Conservation (phyloP, 2,329 filamentous ascomycete genomes). For the Sporothrix luriei region DNA sequence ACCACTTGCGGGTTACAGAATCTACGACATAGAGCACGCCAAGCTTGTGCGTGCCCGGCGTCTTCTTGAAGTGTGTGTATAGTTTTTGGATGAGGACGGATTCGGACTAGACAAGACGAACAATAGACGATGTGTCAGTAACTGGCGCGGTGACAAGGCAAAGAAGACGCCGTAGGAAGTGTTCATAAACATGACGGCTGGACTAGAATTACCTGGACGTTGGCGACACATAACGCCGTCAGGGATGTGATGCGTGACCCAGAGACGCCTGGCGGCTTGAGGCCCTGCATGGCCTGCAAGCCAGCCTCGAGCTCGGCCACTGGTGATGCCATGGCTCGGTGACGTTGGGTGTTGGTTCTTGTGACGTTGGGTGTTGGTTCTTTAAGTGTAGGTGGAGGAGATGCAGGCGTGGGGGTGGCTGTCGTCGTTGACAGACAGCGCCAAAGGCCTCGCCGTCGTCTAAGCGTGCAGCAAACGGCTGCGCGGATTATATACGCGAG, state of each 20-base stretch:
- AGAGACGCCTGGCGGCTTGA: constrained; percentile 93
- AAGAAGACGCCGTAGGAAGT: background rate
- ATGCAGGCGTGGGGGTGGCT: background rate
- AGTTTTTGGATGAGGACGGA: constrained; percentile 94
- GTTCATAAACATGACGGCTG: background rate
- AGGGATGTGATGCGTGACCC: constrained; percentile 87
- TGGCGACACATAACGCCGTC: constrained; percentile 82
- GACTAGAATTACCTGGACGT: constrained; percentile 72
- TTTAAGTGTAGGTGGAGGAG: background rate
- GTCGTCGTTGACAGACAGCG: background rate
- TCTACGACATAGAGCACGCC: constrained; percentile 99
- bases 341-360: constrained; percentile 4
- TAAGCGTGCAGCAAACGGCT: constrained; percentile 19
- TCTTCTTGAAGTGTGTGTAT: constrained; percentile 95
- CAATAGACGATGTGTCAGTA: constrained; percentile 34
- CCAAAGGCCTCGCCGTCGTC: background rate
- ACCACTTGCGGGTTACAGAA: constrained; percentile 98
- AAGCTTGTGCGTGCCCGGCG: constrained; percentile 92
- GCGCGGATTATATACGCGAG: constrained; percentile 9
- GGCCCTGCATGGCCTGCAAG: constrained; percentile 84
- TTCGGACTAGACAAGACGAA: constrained; percentile 68
- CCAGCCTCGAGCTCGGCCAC: constrained; percentile 88
- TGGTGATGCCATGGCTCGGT: constrained; percentile 67
- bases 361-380: background rate
- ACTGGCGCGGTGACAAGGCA: background rate